Evolutionary conservation across 176 grass and related monocot species (phyloP).

Genomic region (Zizania latifolia): DNA sequence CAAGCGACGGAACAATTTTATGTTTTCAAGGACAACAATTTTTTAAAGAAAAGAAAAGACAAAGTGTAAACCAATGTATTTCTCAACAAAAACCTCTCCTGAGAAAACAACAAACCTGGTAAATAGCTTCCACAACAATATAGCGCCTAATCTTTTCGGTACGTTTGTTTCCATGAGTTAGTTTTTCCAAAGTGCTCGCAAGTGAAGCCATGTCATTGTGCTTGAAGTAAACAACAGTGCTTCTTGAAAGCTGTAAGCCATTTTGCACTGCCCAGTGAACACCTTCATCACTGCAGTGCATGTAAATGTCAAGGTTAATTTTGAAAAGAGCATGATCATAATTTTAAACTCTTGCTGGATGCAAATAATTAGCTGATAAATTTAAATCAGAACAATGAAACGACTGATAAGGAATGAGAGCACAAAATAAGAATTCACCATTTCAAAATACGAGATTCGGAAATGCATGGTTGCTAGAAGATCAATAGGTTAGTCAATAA

Average conservation of each 20-base stretch:
- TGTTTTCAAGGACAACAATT: background rate
- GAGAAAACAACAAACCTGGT: conserved; percentile 32
- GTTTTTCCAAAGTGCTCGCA: conserved; percentile 42
- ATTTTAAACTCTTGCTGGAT: background rate
- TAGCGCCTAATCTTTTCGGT: conserved; percentile 44
- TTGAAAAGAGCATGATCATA: background rate
- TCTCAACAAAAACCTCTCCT: background rate
- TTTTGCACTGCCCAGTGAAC: conserved; percentile 62
- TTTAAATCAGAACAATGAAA: background rate
- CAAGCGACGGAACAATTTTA: background rate
- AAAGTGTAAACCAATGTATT: background rate
- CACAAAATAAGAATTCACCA: background rate
- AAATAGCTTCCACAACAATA: conserved; percentile 57
- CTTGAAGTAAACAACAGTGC: conserved; percentile 62
- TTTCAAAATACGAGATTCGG: background rate
- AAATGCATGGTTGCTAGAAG: background rate
- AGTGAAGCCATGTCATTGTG: conserved; percentile 62
- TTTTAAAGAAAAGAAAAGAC: background rate
- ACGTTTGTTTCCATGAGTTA: conserved; percentile 42
- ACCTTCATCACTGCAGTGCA: conserved; percentile 42
- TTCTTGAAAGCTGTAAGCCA: conserved; percentile 54
- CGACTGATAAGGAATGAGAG: background rate
- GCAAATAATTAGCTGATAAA: background rate
- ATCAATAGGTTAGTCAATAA: background rate
- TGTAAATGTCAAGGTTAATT: background rate